Evolutionary conservation across 2,329 filamentous ascomycete species (phyloP), one percentile per base, ranked within the genome.

Genomic region (Neonectria ditissima): DNA sequence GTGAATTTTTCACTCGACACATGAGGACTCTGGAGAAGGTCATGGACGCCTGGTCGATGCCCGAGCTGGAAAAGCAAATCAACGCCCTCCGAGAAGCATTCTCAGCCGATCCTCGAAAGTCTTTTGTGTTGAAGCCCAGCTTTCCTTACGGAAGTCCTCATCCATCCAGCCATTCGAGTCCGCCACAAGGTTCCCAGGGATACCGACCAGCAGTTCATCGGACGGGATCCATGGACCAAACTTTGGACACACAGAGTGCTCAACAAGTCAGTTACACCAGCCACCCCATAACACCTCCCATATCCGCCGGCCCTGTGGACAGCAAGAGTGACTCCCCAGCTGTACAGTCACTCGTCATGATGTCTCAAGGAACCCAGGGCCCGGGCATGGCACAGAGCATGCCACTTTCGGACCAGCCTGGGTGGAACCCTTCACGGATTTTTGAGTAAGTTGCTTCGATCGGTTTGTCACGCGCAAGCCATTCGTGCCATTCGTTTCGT

Each of bases 21-120:
- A 97, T 98, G 95, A 89, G 94, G 59, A 91, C 98, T 39, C 83
- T 98, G 62, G 95, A 98, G 77, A 90, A 89, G 68, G 96, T 94
- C 71, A 92, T 93, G 75, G 85, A 87, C 9, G 89, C 90, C 5
- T 97, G 93, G 91, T 91, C 93, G 2, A 93, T 97, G 87, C 91
- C 92, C 2, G 94, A 97, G 72, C 91, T 97, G 80, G 91, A 97
- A 76, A 90, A 89, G 56, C 94, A 97, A 78, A 93, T 98, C 68
- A 91, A 97, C 75, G 91, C 92, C 41, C 87, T 98, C 32, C 89
- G 95, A 43, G 89, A 95, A 74, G 95, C 95, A 5, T 98, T 98
- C 75, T 97, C 95, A 28, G 92, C 92, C 56, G 92, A 98, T 77
- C 86, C 85, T 24, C 89, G 86, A 70, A 94, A 93, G 75, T 91